Base-by-base conservation (phyloP, 768 basidiomycete species). In the Suillus plorans region DNA sequence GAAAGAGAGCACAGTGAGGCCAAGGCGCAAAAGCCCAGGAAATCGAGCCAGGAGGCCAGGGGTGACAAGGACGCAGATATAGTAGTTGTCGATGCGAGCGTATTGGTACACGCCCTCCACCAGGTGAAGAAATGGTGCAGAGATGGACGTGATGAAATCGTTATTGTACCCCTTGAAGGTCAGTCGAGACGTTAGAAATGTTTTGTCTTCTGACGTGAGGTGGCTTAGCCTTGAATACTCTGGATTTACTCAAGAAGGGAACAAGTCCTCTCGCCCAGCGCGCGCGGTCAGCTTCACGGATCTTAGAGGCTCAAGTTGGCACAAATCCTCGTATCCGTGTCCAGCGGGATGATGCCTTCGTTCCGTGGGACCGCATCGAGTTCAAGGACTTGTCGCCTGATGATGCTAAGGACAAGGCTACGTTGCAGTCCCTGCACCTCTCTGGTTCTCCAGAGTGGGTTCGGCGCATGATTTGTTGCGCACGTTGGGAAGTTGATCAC, bases 241-340 rank as follows among this genome's bases (percentile, higher is more conserved):
- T 97, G 3, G 95, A 97, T 73, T 79, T 96, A 2, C 85, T 97
- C 71, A 97, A 97, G 84, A 97, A 97, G 73, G 95, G 95, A 1
- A 87, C 89, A 0, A 90, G 83, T 34, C 78, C 85, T 0, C 82
- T 94, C 13, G 93, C 95, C 0, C 86, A 91, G 72, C 87, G 89
- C 34, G 95, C 95, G 2, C 90, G 95, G 25, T 83, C 89, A 0
- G 95, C 95, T 14, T 94, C 95, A 13, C 89, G 95, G 28, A 88
- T 94, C 61, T 84, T 97, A 50, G 95, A 97, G 75, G 88, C 89
- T 1, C 90, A 93, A 75, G 92, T 95, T 45, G 93, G 93, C 39
- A 83, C 86, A 28, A 94, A 94, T 71, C 84, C 88, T 4, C 89
- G 92, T 66, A 91, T 94, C 61, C 83, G 87, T 10, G 91, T 94